Evolutionary conservation across 371 early-diverging fungal genomes (phyloP).

Genomic region (Saksenaea oblongispora): DNA sequence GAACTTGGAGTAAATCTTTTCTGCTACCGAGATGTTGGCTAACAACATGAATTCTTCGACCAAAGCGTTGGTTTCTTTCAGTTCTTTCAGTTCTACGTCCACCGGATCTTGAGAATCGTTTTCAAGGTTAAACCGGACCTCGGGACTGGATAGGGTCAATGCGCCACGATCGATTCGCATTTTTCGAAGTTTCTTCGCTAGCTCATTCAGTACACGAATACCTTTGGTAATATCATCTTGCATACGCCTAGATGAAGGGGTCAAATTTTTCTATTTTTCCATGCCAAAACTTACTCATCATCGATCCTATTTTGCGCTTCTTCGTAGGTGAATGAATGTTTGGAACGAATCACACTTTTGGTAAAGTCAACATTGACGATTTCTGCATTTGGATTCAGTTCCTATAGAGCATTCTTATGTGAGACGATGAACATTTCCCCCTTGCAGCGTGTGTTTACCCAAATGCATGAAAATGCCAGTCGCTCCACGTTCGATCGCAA

Average conservation of each 20-base stretch:
- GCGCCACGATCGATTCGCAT: slow-evolving; percentile 80
- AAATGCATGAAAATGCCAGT: slow-evolving; percentile 86
- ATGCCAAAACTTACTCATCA: slow-evolving; percentile 58
- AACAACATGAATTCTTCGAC: slow-evolving; percentile 99
- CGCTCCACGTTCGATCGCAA: slow-evolving; percentile 90
- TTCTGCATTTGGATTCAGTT: slow-evolving; percentile 76
- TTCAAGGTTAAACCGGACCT: slow-evolving; percentile 87
- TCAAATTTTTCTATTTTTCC: not conserved
- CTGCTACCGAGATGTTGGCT: slow-evolving; percentile 98
- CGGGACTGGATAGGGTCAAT: slow-evolving; percentile 82
- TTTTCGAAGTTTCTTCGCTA: slow-evolving; percentile 88
- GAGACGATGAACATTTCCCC: not conserved
- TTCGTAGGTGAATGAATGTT: slow-evolving; percentile 96
- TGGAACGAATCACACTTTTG: slow-evolving; percentile 93
- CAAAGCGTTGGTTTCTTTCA: slow-evolving; percentile 94
- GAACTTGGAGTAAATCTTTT: slow-evolving; percentile 85
- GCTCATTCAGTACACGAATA: slow-evolving; percentile 78
- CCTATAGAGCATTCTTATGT: slow-evolving; percentile 30
- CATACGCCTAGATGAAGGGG: slow-evolving; percentile 45
- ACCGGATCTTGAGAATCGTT: slow-evolving; percentile 90
- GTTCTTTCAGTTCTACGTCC: slow-evolving; percentile 85
- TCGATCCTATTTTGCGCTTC: slow-evolving; percentile 96
- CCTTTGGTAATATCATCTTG: slow-evolving; percentile 84
- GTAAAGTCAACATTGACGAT: slow-evolving; percentile 74
- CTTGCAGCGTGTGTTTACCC: slow-evolving; percentile 30